Evolutionary conservation across 2,329 filamentous ascomycete species (phyloP).

Genomic region (Trichophyton mentagrophytes): DNA sequence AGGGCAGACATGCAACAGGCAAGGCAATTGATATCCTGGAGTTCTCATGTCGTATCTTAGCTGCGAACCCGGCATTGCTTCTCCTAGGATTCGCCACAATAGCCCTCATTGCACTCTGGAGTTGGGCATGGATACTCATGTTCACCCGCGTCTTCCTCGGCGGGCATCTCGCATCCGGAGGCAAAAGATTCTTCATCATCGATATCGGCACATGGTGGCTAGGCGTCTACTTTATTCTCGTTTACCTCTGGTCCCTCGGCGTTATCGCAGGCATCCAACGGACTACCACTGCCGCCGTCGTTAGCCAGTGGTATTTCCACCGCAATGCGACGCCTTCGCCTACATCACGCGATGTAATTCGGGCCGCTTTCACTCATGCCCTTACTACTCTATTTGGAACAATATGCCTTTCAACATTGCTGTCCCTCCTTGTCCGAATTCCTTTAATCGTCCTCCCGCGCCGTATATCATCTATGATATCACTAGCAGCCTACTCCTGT

Average conservation of each 20-base stretch:
- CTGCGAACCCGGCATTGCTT: slow-evolving; percentile 70
- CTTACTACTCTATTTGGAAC: slow-evolving; percentile 81
- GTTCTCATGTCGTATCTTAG: slow-evolving; percentile 77
- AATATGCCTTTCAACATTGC: slow-evolving; percentile 73
- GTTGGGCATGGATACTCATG: slow-evolving; percentile 94
- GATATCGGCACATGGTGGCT: slow-evolving; percentile 88
- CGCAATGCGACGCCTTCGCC: slow-evolving; percentile 67
- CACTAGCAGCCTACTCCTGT: slow-evolving; percentile 63
- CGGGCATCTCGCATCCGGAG: slow-evolving; percentile 55
- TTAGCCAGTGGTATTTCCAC: slow-evolving; percentile 99
- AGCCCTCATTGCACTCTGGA: slow-evolving; percentile 67
- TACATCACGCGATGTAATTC: slow-evolving; percentile 66
- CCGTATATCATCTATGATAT: slow-evolving; percentile 55
- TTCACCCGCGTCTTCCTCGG: slow-evolving; percentile 90
- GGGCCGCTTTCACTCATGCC: slow-evolving; percentile 70
- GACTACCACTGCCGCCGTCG: slow-evolving; percentile 81
- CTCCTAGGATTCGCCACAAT: slow-evolving; percentile 71
- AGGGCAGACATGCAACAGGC: slow-evolving; percentile 64
- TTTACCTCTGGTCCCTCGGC: slow-evolving; percentile 90
- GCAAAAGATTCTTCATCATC: slow-evolving; percentile 60
- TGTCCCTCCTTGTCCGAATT: slow-evolving; percentile 67
- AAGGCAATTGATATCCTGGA: slow-evolving; percentile 82
- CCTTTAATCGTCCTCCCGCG: slow-evolving; percentile 74
- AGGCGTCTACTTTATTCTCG: slow-evolving; percentile 77
- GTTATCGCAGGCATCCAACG: slow-evolving; percentile 81